phyloP scores from a whole-genome alignment of 2,329 filamentous ascomycete genomes.

The Aspergillus sp. region DNA sequence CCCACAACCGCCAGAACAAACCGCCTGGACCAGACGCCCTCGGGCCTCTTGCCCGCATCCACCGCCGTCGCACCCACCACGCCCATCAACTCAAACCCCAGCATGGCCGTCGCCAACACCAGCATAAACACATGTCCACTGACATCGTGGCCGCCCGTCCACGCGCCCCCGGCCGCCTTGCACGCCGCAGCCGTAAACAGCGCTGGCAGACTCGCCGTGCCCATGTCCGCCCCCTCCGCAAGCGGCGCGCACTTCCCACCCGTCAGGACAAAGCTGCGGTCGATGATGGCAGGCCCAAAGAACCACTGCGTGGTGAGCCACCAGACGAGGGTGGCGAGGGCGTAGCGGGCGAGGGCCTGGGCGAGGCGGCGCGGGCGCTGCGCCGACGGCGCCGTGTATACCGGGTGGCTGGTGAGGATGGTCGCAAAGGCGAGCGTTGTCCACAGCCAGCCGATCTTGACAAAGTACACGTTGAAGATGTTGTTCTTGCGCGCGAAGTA shows the following conservation, averaged over 20 bases:
- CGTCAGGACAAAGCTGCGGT: constrained; percentile 83
- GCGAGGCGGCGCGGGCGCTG: constrained; percentile 47
- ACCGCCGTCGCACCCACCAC: constrained; percentile 42
- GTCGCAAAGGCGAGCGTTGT: constrained; percentile 70
- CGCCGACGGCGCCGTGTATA: constrained; percentile 45
- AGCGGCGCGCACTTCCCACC: constrained; percentile 77
- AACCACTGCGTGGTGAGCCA: constrained; percentile 92
- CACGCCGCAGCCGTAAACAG: constrained; percentile 76
- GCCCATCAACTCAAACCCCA: constrained; percentile 70
- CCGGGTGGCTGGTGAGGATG: constrained; percentile 69
- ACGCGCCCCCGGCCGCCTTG: constrained; percentile 75
- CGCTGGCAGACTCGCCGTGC: constrained; percentile 32
- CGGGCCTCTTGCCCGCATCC: constrained; percentile 35
- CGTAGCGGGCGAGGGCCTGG: constrained; percentile 68
- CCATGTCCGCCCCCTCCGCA: constrained; percentile 24
- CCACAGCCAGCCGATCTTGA: constrained; percentile 96
- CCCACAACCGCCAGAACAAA: constrained; percentile 59
- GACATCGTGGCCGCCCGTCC: constrained; percentile 95
- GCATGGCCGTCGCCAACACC: constrained; percentile 76
- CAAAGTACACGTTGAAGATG: constrained; percentile 87
- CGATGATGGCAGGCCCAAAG: constrained; percentile 86
- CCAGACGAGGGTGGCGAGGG: constrained; percentile 74
- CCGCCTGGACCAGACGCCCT: constrained; percentile 24
- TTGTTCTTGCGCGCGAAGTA: constrained; percentile 97
- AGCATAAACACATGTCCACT: constrained; percentile 93